A percentile compares a stretch with the other conserved stretches of the same genome.
Evolutionary conservation across 2,329 filamentous ascomycete species (phyloP).

Genomic region (Ploettnerulaceae sp.): DNA sequence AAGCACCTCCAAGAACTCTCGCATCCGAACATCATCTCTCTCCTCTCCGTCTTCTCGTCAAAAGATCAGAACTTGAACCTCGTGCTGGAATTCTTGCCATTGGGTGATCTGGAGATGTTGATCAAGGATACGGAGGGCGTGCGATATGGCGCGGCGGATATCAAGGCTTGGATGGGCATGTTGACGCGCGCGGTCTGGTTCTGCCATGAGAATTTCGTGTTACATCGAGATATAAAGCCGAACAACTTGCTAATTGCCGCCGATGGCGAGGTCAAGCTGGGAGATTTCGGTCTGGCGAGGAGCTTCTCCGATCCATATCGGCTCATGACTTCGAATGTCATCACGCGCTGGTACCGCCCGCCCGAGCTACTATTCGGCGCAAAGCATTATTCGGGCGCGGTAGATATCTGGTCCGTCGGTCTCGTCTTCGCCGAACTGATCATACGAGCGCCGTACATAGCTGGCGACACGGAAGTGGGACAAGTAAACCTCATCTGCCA

Average conservation of each 20-base stretch:
- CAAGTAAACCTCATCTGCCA: constrained; percentile 82
- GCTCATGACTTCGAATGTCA: constrained; percentile 89
- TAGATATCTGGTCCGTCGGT: constrained; percentile 92
- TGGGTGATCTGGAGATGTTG: constrained; percentile 92
- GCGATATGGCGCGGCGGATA: constrained; percentile 80
- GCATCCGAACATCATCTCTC: constrained; percentile 91
- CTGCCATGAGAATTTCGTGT: constrained; percentile 88
- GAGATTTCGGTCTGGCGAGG: constrained; percentile 93
- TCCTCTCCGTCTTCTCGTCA: constrained; percentile 89
- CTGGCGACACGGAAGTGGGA: constrained; percentile 78
- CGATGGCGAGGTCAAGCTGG: constrained; percentile 89
- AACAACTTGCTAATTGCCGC: constrained; percentile 95
- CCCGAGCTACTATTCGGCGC: constrained; percentile 91
- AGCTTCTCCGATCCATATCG: constrained; percentile 83
- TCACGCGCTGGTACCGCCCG: constrained; percentile 94
- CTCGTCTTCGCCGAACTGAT: constrained; percentile 91
- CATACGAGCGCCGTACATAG: constrained; percentile 75
- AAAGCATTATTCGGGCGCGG: constrained; percentile 80
- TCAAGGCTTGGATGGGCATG: constrained; percentile 99
- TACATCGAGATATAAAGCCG: constrained; percentile 98
- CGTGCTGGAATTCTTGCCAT: constrained; percentile 87
- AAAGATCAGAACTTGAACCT: constrained; percentile 96
- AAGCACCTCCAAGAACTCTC: constrained; percentile 91
- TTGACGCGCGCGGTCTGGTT: constrained; percentile 90
- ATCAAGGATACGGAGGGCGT: constrained; percentile 78